Percentiles rank a stretch among this genome's conserved stretches.
phyloP scores from a whole-genome alignment of 192 early-diverging fungal species.

The Lobosporangium transversale region DNA sequence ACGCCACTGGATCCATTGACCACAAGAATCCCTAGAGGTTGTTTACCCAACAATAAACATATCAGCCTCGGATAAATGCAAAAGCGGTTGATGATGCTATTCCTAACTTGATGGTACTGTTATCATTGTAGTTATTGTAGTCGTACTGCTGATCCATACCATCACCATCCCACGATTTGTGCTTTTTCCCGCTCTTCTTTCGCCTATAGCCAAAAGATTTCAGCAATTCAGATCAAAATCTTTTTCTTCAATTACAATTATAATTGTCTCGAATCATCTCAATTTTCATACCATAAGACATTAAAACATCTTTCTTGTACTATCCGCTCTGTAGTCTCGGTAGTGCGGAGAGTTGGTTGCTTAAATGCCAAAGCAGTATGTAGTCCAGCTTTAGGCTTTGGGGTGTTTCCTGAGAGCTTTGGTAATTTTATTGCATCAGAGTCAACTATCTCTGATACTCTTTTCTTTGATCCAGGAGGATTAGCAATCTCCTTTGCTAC shows the following conservation, averaged over 20 bases:
- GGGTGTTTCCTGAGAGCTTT: background rate
- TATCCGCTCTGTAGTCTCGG: too few species aligned
- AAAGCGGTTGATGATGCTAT: too few species aligned
- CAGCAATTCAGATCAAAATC: too few species aligned
- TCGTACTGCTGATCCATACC: too few species aligned
- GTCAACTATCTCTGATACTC: background rate
- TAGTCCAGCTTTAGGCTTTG: background rate
- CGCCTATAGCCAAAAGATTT: too few species aligned
- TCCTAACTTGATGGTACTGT: too few species aligned
- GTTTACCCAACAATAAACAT: background rate
- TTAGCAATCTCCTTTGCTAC: too few species aligned
- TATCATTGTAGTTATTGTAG: too few species aligned
- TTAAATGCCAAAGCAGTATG: background rate
- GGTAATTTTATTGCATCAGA: background rate
- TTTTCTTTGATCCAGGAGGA: too few species aligned
- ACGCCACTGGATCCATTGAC: constrained; percentile 9
- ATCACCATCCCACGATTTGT: constrained; percentile 60
- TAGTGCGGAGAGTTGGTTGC: too few species aligned
- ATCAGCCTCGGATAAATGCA: too few species aligned
- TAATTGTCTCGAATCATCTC: background rate
- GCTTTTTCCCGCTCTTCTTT: constrained; percentile 41
- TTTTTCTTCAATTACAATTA: too few species aligned
- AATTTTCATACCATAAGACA: constrained; percentile 26
- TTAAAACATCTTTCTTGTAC: constrained; percentile 19
- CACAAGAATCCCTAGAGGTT: constrained; percentile 29